A percentile compares a stretch with the other conserved stretches of the same genome.
phyloP scores from a whole-genome alignment of 257 asterid species.

The Fraxinus anomala region DNA sequence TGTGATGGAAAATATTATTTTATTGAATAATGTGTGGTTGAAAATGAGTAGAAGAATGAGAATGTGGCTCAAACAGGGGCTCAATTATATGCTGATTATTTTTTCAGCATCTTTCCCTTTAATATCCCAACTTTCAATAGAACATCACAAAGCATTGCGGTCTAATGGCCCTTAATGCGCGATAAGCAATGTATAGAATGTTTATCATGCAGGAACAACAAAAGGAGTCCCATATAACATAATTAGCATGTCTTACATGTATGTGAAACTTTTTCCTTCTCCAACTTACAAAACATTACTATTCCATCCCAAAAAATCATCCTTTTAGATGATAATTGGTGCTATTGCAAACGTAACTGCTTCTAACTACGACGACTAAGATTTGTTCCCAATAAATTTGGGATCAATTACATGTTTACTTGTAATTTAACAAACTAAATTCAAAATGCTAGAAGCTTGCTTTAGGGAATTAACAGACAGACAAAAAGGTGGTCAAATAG shows the following conservation, averaged over 20 bases:
- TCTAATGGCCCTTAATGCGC: background rate
- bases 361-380: background rate
- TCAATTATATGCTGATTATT: too few relatives aligned
- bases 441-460: background rate
- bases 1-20: too few relatives aligned
- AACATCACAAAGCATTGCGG: background rate
- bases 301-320: background rate
- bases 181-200: background rate
- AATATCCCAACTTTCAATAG: background rate
- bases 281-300: background rate
- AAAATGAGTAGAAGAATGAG: too few relatives aligned
- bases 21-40: too few relatives aligned
- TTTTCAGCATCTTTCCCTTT: background rate
- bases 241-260: background rate
- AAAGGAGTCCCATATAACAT: background rate
- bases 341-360: background rate
- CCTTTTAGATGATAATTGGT: background rate
- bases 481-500: background rate
- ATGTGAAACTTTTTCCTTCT: background rate
- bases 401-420: background rate
- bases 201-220: background rate
- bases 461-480: background rate
- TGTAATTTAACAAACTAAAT: too few relatives aligned
- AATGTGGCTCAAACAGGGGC: too few relatives aligned
- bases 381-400: background rate